Conservation (phyloP, 176 grass and related monocot genomes). For the Olyra latifolia region DNA sequence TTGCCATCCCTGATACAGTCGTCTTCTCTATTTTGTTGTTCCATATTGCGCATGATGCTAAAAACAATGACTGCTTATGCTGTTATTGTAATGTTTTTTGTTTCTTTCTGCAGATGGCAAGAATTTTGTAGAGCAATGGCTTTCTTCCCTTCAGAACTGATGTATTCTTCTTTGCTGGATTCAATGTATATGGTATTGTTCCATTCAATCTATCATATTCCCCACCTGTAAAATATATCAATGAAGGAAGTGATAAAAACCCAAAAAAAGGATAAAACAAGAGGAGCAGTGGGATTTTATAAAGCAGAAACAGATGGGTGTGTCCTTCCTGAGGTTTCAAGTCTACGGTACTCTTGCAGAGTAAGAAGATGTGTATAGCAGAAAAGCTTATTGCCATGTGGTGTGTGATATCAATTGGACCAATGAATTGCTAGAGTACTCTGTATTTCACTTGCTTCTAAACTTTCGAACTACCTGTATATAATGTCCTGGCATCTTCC, state of each 20-base stretch:
- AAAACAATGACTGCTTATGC: neutral
- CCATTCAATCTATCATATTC: neutral
- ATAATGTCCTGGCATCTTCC: neutral
- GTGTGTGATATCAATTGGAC: neutral
- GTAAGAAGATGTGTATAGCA: conserved; percentile 1
- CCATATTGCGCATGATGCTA: neutral
- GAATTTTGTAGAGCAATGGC: conserved; percentile 56
- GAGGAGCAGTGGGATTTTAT: neutral
- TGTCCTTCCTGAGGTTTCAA: conserved; percentile 33
- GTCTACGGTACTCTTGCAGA: neutral
- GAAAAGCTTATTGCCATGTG: conserved; percentile 23
- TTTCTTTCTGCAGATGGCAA: conserved; percentile 43
- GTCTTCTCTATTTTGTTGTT: neutral
- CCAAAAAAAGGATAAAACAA: neutral
- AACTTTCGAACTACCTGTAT: conserved; percentile 11
- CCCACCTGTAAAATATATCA: conserved; percentile 21
- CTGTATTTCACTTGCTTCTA: neutral
- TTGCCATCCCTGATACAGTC: neutral
- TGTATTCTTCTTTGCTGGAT: conserved; percentile 18
- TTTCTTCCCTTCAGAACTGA: conserved; percentile 57
- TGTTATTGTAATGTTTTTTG: conserved; percentile 4
- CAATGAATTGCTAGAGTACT: neutral
- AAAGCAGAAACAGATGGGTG: conserved; percentile 7
- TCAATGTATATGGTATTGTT: conserved; percentile 15
- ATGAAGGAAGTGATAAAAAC: conserved; percentile 32